Evolutionary conservation across 2,329 filamentous ascomycete species (phyloP), one percentile per base, ranked within the genome.

Genomic region (Hypoxylon sp.): DNA sequence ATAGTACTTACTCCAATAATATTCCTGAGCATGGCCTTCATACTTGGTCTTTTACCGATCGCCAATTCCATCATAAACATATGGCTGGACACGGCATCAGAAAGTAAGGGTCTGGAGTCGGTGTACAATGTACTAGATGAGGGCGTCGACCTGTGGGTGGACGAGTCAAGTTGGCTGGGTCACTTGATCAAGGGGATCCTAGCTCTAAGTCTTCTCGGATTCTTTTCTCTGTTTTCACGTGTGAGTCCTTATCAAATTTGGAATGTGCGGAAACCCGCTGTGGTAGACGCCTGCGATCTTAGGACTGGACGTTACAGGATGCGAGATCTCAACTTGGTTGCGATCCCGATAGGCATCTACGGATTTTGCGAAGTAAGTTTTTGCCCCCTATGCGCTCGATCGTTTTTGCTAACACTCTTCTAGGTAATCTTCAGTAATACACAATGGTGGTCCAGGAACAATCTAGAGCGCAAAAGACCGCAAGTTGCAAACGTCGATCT

Each of bases 41-140:
- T 90, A 0, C 83, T 97, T 47, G 94, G 94, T 30, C 97, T 97
- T 65, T n/a, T n/a, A n/a, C n/a, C n/a, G n/a, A 74, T 97, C 60
- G 93, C 92, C 52, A 92, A 97, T 71, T 92, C 92, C 1, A 90
- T 97, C 53, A 87, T 97, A 69, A 90, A 91, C 63, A 75, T 96
- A 19, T 96, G 93, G 76, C 74, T 93, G 45, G 91, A 96, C 66
- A 91, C n/a, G n/a, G n/a, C 91, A 0, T 73, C 84, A 47, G 83
- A 85, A 40, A 83, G 82, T 7, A 75, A 88, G 38, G 69, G n/a
- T n/a, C 74, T 9, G 23, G 78, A 81, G 15, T 73, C 79, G 29
- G 74, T 84, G 71, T 67, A 66, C 69, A 35, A 69, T 61, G 55
- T 73, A 62, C 62, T 73, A 32, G 65, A 70, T 11, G 73, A 73